Conservation (phyloP, 441 rosid species). For the Erodium trifolium region DNA sequence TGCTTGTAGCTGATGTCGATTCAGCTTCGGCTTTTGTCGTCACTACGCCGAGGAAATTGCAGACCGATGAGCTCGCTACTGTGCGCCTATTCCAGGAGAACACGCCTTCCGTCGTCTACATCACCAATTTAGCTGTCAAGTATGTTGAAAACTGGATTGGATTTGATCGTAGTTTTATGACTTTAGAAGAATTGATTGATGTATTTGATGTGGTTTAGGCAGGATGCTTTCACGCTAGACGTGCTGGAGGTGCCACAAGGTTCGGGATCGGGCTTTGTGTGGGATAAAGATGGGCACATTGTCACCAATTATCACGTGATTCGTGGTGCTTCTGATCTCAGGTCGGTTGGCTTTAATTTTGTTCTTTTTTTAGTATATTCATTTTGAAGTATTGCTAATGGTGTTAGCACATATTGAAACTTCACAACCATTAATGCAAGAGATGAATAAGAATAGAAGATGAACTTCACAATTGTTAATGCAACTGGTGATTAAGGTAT, state of each 20-base stretch:
- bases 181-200: neutral
- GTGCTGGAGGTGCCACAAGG: slow-evolving; percentile 97
- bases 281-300: slow-evolving; percentile 78
- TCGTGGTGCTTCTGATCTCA: slow-evolving; percentile 97
- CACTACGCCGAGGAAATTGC: slow-evolving; percentile 60
- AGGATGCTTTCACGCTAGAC: slow-evolving; percentile 90
- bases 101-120: slow-evolving; percentile 94
- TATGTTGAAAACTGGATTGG: slow-evolving; percentile 16
- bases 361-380: neutral
- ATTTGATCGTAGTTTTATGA: neutral
- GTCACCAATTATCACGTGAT: slow-evolving; percentile 96
- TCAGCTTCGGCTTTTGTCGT: slow-evolving; percentile 69
- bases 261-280: slow-evolving; percentile 91
- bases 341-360: slow-evolving; percentile 30
- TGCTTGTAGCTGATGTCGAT: slow-evolving; percentile 47
- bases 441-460: neutral
- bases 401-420: neutral
- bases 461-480: no score
- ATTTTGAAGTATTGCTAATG: neutral
- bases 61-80: slow-evolving; percentile 82
- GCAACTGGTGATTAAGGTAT: neutral
- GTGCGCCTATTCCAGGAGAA: slow-evolving; percentile 88
- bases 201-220: slow-evolving; percentile 34
- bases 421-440: neutral
- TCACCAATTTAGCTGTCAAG: slow-evolving; percentile 89